Base-by-base conservation (phyloP, 106 monocot genomes). In the Dendrobium chrysotoxum region DNA sequence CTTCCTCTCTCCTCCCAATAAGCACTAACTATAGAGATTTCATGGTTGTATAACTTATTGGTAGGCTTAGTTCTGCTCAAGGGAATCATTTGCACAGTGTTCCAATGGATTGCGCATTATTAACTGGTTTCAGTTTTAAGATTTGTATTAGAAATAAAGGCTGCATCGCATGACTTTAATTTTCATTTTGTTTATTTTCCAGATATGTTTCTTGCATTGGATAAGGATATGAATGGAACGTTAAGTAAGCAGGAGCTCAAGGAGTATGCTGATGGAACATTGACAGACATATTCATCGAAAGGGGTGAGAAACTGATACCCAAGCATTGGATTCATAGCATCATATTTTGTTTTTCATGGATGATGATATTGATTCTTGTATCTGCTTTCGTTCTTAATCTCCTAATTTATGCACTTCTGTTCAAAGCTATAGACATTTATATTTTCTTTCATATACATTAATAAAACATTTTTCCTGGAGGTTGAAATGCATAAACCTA, bases 201-300 rank as follows among this genome's bases (percentile, higher is more conserved):
- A 98, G 98, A 98, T 87, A 92, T 98, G 98, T 98, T 98, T 91
- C 91, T 98, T 76, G 98, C 92, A 67, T 77, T 98, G 23, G 98
- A 98, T 83, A 98, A 98, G 81, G 98, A 95, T 81, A 88, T 88
- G 80, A 98, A 98, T 83, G 92, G 94, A 23, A 91, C 98, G 23
- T 84, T 98, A 71, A 93, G 95, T 81, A 98, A 98, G 86, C 98
- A 91, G 81, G 98, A 98, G 85, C 89, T 98, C 23, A 94, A 91
- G 82, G 98, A 98, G 85, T 98, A 98, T 91, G 98, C 98, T 76
- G 98, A 98, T 88, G 98, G 98, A 76, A 98, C 98, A 53, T 78
- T 98, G 78, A 98, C 98, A 31, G 98, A 98, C 76, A 98, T 98
- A 11, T 98, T 98, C 71, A 88, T 98, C 71, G 98, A 98, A 79